Evolutionary conservation across 805 yeast genomes (phyloP), one percentile per base, ranked within the genome.

Genomic region (Sungouiella thailandica): DNA sequence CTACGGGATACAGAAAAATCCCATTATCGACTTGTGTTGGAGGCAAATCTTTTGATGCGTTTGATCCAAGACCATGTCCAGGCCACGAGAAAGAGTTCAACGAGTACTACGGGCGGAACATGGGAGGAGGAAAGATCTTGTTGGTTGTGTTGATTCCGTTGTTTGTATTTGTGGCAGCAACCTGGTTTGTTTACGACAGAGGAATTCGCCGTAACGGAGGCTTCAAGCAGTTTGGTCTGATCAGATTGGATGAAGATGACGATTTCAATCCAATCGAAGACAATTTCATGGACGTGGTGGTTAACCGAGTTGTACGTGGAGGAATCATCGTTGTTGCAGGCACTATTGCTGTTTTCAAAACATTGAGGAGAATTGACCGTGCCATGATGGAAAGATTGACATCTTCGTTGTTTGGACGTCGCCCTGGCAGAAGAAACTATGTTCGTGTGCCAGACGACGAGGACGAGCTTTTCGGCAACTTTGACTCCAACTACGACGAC

Each of bases 1-100:
- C 96, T 11, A 88, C 97, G 1, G 98, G 97, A 1, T 93, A 93
- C 58, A 76, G 98, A 55, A 78, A 77, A 48, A 73, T 89, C 17
- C 93, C 96, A 1, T 55, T 84, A 36, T 80, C 93, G 9, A 85
- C 96, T 0, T 93, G 98, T 64, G 70, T 64, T 28, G 94, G 87
- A 15, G 97, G 97, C 3, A 58, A 76, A 35, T 68, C 71, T 37
- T 71, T 85, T 33, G 97, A 85, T 51, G 68, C 72, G 24, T 74
- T 78, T 56, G 70, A 63, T 13, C 68, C 83, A 3, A 70, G 63
- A 35, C 75, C 97, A 6, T 93, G 98, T 57, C 97, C 97, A 4
- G 97, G 97, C 1, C 84, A 79, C 49, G 78, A 80, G 40, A 57
- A 62, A 8, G 80, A 86, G 46, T 88, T 76, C 51, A 58, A 66